Percentiles rank a stretch among this genome's conserved stretches.
phyloP scores from a whole-genome alignment of 495 filamentous ascomycete genomes.

The Tuber borchii region DNA sequence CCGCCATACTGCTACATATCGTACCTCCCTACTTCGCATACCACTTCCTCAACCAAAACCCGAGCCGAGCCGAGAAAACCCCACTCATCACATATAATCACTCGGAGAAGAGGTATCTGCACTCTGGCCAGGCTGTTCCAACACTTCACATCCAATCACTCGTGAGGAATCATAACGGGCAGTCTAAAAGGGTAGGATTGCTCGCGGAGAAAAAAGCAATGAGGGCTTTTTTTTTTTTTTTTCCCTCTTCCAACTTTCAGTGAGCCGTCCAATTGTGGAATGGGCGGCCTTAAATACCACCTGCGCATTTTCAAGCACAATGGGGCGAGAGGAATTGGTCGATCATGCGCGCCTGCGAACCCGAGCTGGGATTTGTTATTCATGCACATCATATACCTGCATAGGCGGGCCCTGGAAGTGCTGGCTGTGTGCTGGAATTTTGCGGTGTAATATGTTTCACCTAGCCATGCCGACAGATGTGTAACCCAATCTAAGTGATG shows the following conservation, averaged over 20 bases:
- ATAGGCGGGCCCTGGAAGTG: neutral
- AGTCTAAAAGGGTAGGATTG: neutral
- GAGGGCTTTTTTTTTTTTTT: neutral
- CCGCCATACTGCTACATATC: neutral
- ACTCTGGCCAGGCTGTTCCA: neutral
- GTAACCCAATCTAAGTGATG: constrained; percentile 1
- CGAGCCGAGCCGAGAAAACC: neutral
- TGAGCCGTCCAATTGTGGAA: neutral
- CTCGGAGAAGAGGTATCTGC: neutral
- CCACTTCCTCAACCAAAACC: neutral
- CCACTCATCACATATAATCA: neutral
- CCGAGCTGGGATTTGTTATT: neutral
- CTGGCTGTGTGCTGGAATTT: neutral
- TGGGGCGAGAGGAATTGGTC: neutral
- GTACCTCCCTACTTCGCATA: neutral
- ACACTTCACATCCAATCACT: neutral
- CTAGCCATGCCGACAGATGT: neutral
- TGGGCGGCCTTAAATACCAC: neutral
- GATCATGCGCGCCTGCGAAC: neutral
- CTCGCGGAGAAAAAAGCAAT: neutral
- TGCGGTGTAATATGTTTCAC: constrained; percentile 3
- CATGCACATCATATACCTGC: neutral
- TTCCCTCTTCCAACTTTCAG: neutral
- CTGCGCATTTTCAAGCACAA: neutral
- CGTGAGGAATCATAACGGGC: neutral